Conservation (phyloP, 225 moss, liverwort and hornwort genomes). For the Pseudisothecium myosuroides region DNA sequence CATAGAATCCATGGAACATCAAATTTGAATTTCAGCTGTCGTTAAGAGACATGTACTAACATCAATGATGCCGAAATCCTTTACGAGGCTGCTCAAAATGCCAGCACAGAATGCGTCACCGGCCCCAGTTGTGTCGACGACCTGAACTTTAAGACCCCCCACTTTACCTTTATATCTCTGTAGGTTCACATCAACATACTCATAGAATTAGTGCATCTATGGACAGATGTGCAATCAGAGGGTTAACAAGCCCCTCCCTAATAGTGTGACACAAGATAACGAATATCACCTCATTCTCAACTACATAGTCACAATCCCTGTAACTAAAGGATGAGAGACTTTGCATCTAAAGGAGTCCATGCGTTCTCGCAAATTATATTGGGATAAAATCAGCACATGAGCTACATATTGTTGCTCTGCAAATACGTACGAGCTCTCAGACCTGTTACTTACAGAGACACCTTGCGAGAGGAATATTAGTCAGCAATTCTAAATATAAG, state of each 20-base stretch:
- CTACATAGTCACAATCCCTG: background rate
- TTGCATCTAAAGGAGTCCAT: background rate
- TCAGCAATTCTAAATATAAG: background rate
- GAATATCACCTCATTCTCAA: background rate
- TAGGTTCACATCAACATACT: background rate
- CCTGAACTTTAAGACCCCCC: slow-evolving; percentile 33
- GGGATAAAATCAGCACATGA: background rate
- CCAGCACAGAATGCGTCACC: slow-evolving; percentile 50
- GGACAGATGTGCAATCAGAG: background rate
- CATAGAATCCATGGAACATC: background rate
- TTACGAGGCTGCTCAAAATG: slow-evolving; percentile 26
- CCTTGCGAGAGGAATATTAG: background rate
- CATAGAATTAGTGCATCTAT: background rate
- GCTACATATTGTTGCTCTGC: background rate
- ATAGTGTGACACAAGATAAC: background rate
- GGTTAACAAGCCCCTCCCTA: background rate
- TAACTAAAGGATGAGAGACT: background rate
- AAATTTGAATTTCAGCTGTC: background rate
- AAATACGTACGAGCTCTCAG: background rate
- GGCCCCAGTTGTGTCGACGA: slow-evolving; percentile 44
- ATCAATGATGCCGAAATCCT: slow-evolving; percentile 27
- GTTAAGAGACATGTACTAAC: slow-evolving; percentile 11
- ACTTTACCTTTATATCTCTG: slow-evolving; percentile 33
- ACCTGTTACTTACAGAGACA: background rate
- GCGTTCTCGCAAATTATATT: background rate